These are phyloP conservation scores for Amborella trichopoda DNA, from an alignment of 164 flowering plant species.

Conservation along the genomic window DNA sequence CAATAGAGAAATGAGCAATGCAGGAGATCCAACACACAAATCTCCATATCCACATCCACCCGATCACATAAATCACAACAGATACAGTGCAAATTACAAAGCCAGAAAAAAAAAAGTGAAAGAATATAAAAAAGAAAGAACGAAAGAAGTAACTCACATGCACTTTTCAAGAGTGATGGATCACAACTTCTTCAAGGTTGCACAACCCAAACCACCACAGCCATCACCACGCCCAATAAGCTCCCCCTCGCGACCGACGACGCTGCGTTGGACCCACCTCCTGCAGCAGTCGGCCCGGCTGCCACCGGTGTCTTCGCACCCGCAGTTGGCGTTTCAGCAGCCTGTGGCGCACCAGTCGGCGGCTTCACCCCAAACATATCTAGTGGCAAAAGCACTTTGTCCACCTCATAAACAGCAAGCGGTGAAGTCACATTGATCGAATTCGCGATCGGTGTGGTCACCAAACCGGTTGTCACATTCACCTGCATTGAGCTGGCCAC, in stretches of 20 bases:
- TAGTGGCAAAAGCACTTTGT: constrained; percentile 57
- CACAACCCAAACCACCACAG: neutral
- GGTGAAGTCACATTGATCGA: constrained; percentile 31
- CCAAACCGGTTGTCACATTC: constrained; percentile 53
- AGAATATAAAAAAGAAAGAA: too few relatives aligned
- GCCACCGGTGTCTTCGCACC: neutral
- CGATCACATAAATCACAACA: too few relatives aligned
- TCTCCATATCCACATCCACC: too few relatives aligned
- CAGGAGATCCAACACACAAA: too few relatives aligned
- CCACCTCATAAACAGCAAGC: constrained; percentile 64
- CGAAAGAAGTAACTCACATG: too few relatives aligned
- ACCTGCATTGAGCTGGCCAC: constrained; percentile 30
- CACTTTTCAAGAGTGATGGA: too few relatives aligned
- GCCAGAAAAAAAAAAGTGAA: too few relatives aligned
- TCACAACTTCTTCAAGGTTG: neutral
- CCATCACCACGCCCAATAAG: neutral
- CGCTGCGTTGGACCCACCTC: neutral
- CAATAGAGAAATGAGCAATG: too few relatives aligned
- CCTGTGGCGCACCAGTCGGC: constrained; percentile 22
- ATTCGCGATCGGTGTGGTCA: constrained; percentile 35
- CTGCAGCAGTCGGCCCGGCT: constrained; percentile 3
- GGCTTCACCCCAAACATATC: constrained; percentile 36
- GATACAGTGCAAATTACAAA: too few relatives aligned
- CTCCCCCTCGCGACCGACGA: neutral
- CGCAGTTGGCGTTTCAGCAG: constrained; percentile 5